Evolutionary conservation across 164 flowering plant species (phyloP), one percentile per base, ranked within the genome.

Genomic region (Magnolia sinica): DNA sequence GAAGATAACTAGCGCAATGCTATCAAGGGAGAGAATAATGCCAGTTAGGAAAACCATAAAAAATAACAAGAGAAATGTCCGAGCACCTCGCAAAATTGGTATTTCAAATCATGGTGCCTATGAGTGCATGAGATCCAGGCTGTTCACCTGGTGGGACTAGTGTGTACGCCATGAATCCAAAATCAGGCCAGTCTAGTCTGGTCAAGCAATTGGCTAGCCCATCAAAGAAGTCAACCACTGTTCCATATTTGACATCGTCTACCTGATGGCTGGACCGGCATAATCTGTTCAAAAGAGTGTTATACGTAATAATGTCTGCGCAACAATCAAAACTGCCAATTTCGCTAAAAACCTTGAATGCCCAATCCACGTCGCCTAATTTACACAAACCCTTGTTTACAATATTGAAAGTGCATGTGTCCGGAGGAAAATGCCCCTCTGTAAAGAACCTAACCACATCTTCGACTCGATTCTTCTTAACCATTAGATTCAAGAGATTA

Each of bases 391-490:
- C 99, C 74, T 80, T 76, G 14, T 92, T 85, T 7, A 92, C 79
- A 72, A 92, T 90, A 79, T 95, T 95, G 76, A 92, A 93, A 23
- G 89, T 83, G 74, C 87, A 89, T 52, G 88, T 81, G 81, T 92
- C 96, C 0, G 88, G 85, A 68, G 68, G 75, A 74, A 81, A 82
- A 22, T 78, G 59, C 10, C 65, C 77, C n/a, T 75, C 89, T 73
- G 81, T 78, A 72, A 92, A 89, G 71, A 93, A 83, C 23, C 76
- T 22, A 74, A 89, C 82, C 7, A 96, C 99, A 81, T 89, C 95
- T n/a, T 85, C 74, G 8, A 88, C 81, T 14, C 74, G 79, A 74
- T 87, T 86, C 50, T 45, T 63, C 23, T 74, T 85, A 18, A 93
- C 86, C 83, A 93, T 76, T 11, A 75, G 7, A 76, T 81, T 83